These are phyloP conservation scores for Hypoxylon rickii DNA, from an alignment of 495 filamentous ascomycete species.

Conservation along the genomic window DNA sequence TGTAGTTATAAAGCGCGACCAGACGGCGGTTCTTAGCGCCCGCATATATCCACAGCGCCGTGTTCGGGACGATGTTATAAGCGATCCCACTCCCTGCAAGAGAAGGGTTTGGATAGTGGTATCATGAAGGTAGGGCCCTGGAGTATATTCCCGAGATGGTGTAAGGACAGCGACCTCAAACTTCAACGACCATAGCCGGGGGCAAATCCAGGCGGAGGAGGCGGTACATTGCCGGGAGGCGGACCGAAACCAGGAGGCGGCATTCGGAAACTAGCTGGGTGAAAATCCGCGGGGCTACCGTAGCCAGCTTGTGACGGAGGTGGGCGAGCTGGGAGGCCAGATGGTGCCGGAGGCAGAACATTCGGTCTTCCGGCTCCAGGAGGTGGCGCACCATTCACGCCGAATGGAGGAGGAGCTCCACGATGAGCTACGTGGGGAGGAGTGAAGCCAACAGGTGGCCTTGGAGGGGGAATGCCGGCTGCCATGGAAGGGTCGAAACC, in stretches of 20 bases:
- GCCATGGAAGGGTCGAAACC: constrained; percentile 36
- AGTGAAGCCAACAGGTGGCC: constrained; percentile 36
- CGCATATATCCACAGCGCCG: too few species aligned
- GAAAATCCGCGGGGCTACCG: constrained; percentile 73
- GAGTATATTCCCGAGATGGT: background rate
- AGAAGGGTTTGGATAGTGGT: background rate
- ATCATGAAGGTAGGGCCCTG: background rate
- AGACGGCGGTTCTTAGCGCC: too few species aligned
- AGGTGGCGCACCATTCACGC: constrained; percentile 35
- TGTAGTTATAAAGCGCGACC: too few species aligned
- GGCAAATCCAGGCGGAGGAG: constrained; percentile 53
- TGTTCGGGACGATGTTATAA: too few species aligned
- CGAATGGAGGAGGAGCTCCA: constrained; percentile 44
- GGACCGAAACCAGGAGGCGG: constrained; percentile 56
- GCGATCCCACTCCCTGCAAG: too few species aligned
- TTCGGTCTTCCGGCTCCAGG: constrained; percentile 38
- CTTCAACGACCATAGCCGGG: constrained; percentile 41
- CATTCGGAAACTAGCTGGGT: constrained; percentile 48
- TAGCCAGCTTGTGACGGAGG: constrained; percentile 79
- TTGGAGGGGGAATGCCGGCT: constrained; percentile 34
- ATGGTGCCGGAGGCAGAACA: constrained; percentile 65
- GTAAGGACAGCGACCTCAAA: background rate
- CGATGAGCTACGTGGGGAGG: constrained; percentile 49
- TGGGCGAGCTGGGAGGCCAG: constrained; percentile 77
- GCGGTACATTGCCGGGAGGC: constrained; percentile 49